Evolutionary conservation across 768 basidiomycete species (phyloP).

Genomic region (Leucocoprinus leucothites): DNA sequence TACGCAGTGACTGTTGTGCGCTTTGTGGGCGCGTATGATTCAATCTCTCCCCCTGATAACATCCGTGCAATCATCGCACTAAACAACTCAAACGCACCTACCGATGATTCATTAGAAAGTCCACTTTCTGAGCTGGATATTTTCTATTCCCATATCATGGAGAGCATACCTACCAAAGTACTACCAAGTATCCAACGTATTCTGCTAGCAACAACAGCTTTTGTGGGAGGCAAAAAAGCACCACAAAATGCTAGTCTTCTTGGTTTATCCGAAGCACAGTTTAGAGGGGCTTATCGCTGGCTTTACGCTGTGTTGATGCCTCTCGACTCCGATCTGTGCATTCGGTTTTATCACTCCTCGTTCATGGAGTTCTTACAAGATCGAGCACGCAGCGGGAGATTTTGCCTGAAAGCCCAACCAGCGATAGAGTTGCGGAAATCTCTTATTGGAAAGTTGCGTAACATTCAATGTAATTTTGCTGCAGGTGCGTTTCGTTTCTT

Average conservation of each 20-base stretch:
- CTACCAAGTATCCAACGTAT: neutral
- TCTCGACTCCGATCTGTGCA: neutral
- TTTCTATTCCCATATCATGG: constrained; percentile 4
- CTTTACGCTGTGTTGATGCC: neutral
- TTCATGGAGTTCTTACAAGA: neutral
- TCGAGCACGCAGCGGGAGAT: neutral
- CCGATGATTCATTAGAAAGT: neutral
- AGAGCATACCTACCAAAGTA: neutral
- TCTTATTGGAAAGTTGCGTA: neutral
- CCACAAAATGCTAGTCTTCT: neutral
- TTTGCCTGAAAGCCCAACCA: neutral
- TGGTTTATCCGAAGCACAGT: neutral
- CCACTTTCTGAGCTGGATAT: constrained; percentile 3
- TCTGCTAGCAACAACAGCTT: neutral
- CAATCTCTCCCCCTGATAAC: neutral
- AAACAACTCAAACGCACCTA: neutral
- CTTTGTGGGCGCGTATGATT: neutral
- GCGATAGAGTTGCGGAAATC: neutral
- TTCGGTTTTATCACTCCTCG: neutral
- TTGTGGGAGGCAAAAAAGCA: neutral
- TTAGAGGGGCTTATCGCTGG: neutral
- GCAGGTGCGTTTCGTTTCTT: neutral
- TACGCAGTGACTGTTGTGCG: constrained; percentile 5
- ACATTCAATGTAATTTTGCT: neutral
- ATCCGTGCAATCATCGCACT: neutral